Evolutionary conservation across 2,329 filamentous ascomycete species (phyloP), one percentile per base, ranked within the genome.

Genomic region (Ambrosiella cleistominuta): DNA sequence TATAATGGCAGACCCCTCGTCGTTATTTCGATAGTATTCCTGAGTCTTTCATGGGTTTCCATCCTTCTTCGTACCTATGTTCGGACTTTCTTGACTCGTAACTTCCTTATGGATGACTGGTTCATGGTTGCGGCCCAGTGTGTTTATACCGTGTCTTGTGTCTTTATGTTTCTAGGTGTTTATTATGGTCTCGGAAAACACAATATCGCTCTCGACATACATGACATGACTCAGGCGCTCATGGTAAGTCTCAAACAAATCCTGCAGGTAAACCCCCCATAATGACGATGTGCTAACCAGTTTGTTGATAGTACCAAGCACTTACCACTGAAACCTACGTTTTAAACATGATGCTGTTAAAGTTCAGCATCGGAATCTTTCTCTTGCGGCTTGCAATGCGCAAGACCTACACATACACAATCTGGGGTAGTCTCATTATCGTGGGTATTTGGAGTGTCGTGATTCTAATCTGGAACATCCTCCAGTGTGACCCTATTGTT

Each of bases 301-400:
- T 53, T 12, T 13, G 27, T 50, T 39, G 7, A 38, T 44, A 76
- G 71, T 78, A 72, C 67, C 76, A 78, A 68, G 73, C 75, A 27
- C 63, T 78, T 37, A 73, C 74, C 9, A 75, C 75, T 0, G 73
- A 71, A 6, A 72, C 72, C 1, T 78, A 78, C 58, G 67, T 79
- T 50, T 62, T 73, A 8, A 70, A 76, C 61, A 79, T 80, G 75
- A 73, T 78, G 70, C 73, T 79, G 61, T 73, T 78, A 66, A 80
- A 80, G 66, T 66, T 79, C 55, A 76, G 76, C 66, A 78, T 79
- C 54, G 74, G 72, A 39, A 67, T 78, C 60, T 77, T 78, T 61
- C 70, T 78, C 7, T 65, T 79, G 15, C 70, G 74, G 5, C 67
- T 79, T 13, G 72, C 75, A 1, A 69, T 70, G 2, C 67, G 71